Conservation (phyloP, 768 basidiomycete genomes). For the Glaciozyma antarctica region DNA sequence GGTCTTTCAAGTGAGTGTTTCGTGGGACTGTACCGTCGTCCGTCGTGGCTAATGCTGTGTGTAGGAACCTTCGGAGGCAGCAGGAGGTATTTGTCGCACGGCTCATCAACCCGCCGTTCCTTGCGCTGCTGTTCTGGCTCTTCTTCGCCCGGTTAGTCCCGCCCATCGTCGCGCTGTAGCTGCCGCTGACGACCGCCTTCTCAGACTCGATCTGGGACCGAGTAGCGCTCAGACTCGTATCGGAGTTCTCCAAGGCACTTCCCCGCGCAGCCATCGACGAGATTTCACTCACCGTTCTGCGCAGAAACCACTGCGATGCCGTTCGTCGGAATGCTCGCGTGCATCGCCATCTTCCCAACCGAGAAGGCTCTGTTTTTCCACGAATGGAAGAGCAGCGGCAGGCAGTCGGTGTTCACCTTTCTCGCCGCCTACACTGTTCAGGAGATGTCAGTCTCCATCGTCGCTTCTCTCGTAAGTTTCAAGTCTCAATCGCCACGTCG, state of each 20-base stretch:
- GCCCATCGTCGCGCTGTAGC: background rate
- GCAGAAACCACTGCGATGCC: constrained; percentile 27
- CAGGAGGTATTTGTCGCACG: constrained; percentile 31
- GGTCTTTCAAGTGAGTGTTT: constrained; percentile 22
- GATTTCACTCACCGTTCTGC: too few species aligned
- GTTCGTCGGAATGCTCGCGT: constrained; percentile 36
- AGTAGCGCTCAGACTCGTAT: constrained; percentile 26
- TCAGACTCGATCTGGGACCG: background rate
- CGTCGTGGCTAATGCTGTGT: background rate
- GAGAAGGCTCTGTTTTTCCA: constrained; percentile 45
- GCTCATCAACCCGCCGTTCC: constrained; percentile 27
- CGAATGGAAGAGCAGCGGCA: constrained; percentile 42
- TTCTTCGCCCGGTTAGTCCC: constrained; percentile 30
- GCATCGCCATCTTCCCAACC: constrained; percentile 43
- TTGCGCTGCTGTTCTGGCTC: constrained; percentile 31
- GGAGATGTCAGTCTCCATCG: constrained; percentile 39
- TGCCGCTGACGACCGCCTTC: background rate
- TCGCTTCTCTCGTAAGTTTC: constrained; percentile 35
- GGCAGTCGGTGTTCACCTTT: constrained; percentile 43
- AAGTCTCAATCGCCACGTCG: background rate
- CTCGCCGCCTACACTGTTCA: constrained; percentile 40
- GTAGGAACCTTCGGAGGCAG: constrained; percentile 31
- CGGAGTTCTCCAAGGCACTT: constrained; percentile 23
- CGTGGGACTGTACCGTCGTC: background rate
- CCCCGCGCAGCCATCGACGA: too few species aligned